Base-by-base conservation (phyloP, 2,329 filamentous ascomycete species). In the Colletotrichum agaves region DNA sequence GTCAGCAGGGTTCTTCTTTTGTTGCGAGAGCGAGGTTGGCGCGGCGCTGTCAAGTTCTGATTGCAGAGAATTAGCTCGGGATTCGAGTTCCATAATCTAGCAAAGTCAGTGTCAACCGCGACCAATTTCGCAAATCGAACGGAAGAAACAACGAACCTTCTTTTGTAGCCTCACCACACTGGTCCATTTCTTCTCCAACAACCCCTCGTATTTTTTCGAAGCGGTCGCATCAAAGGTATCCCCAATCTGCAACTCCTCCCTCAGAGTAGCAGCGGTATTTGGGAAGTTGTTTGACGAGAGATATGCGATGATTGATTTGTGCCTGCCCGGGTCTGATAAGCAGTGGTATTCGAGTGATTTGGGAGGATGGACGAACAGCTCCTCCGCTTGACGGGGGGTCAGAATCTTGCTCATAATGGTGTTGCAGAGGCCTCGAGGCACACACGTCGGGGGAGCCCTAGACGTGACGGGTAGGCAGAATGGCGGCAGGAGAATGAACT, bases 171-270 rank as follows among this genome's bases (percentile, higher is more conserved):
- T 88, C 74, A 98, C 94, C 31, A 98, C 92, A 75, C 93, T 96
- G 19, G 95, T 98, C 95, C 95, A 98, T 84, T 98, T 98, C 87
- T 97, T 98, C 85, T 98, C 95, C 72, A 98, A 81, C 33, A 98
- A 81, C 1, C 93, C 92, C 80, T 97, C 94, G 82, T 98, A 98
- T 81, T 97, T 97, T 84, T 97, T 97, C 59, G 91, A 87, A 17
- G 93, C 97, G 17, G 87, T 87, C 70, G 92, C 85, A 77, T 97
- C 93, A 74, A 97, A 94, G 53, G 82, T 81, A 63, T 87, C 81
- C 57, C 89, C 87, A 5, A 97, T 85, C 62, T 86, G 85, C 15
- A 92, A 81, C 79, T 98, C 94, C 74, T 91, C 85, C 70, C 93
- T 89, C 67, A 98, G 83, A 21, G 91, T 87, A 47, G 88, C 83